Conservation (phyloP, 148 eudicot genomes). For the Agrostemma githago region DNA sequence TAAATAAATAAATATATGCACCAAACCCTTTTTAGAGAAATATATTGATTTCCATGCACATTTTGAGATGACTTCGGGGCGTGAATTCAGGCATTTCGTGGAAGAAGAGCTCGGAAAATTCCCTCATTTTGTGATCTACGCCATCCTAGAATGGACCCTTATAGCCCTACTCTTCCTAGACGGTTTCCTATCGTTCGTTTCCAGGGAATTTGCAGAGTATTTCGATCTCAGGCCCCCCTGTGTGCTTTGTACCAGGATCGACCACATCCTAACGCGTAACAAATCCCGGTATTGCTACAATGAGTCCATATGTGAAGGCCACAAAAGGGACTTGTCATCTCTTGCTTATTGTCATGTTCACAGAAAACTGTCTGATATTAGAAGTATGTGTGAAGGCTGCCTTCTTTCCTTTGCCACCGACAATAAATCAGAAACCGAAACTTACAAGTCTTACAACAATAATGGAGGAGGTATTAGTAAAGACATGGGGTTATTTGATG, state of each 20-base stretch:
- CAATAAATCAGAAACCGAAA: conserved; percentile 40
- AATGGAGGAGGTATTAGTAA: conserved; percentile 34
- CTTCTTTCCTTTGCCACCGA: conserved; percentile 75
- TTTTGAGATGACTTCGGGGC: conserved; percentile 22
- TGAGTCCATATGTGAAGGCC: conserved; percentile 67
- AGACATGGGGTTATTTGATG: conserved; percentile 50
- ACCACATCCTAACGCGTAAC: conserved; percentile 48
- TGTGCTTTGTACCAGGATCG: conserved; percentile 71
- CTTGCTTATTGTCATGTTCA: conserved; percentile 92
- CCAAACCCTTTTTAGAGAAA: neutral
- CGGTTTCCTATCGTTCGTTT: conserved; percentile 52
- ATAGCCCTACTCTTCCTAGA: conserved; percentile 59
- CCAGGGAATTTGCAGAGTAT: conserved; percentile 56
- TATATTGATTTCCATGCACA: neutral
- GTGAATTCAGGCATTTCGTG: conserved; percentile 42
- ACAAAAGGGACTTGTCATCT: conserved; percentile 79
- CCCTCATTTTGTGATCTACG: conserved; percentile 62
- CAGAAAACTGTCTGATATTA: conserved; percentile 65
- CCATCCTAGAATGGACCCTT: conserved; percentile 73
- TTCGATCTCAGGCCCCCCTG: conserved; percentile 71
- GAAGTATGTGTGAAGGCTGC: conserved; percentile 81
- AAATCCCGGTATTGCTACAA: conserved; percentile 48
- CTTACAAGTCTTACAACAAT: conserved; percentile 38
- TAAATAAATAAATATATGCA: no score
- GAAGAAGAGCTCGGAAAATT: conserved; percentile 61